Evolutionary conservation across 169 alveolate genomes (phyloP).

Genomic region (Plasmodium malariae): DNA sequence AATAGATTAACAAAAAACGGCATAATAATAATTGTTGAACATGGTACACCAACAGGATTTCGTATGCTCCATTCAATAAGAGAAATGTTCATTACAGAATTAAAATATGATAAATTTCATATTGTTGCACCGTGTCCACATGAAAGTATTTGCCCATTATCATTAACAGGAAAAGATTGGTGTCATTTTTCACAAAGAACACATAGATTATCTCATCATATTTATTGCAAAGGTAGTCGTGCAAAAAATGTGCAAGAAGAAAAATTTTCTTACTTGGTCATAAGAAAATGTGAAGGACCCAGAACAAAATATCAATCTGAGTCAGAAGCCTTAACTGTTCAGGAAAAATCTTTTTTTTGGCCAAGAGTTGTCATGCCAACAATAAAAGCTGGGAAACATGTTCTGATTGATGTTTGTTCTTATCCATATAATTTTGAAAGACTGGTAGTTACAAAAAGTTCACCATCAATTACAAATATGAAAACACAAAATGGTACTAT

Average conservation of each 20-base stretch:
- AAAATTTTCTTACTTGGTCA: constrained; percentile 87
- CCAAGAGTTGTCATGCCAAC: constrained; percentile 90
- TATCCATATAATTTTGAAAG: constrained; percentile 85
- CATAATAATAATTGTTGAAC: constrained; percentile 84
- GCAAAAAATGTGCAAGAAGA: constrained; percentile 87
- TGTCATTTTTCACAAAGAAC: constrained; percentile 91
- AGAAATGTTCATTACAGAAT: constrained; percentile 89
- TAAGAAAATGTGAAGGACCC: constrained; percentile 87
- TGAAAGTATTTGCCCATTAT: constrained; percentile 92
- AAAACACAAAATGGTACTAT: constrained; percentile 66
- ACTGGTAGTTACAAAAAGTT: constrained; percentile 85
- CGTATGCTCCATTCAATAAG: constrained; percentile 90
- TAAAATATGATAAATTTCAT: constrained; percentile 84
- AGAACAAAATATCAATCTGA: constrained; percentile 74
- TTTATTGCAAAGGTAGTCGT: constrained; percentile 87
- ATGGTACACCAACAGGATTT: constrained; percentile 94
- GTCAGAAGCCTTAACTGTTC: constrained; percentile 79
- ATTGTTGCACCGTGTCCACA: constrained; percentile 93
- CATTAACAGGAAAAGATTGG: constrained; percentile 93
- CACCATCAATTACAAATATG: constrained; percentile 84
- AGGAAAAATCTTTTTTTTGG: constrained; percentile 91
- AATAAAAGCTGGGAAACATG: constrained; percentile 89
- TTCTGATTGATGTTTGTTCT: constrained; percentile 89
- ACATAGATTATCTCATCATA: constrained; percentile 88
- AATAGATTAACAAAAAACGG: constrained; percentile 78